These are phyloP conservation scores for Cordyceps fumosorosea DNA, from an alignment of 2,329 filamentous ascomycete species.

Conservation along the genomic window DNA sequence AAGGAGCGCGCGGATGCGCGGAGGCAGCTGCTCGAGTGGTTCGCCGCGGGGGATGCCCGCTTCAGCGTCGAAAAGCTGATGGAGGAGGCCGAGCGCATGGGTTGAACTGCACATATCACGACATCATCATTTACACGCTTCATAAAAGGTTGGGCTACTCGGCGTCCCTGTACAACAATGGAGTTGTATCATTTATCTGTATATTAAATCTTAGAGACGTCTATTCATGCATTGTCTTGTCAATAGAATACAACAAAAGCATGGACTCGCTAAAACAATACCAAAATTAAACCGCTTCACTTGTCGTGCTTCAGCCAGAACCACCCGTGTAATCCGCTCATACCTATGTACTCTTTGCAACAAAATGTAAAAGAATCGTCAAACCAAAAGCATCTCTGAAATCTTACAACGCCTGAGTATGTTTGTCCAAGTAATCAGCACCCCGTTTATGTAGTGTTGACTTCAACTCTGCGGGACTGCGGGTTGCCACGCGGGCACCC, in stretches of 20 bases:
- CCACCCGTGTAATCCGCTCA: too few species aligned
- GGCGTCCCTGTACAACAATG: conserved; percentile 1
- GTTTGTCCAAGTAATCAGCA: neutral
- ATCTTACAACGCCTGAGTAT: neutral
- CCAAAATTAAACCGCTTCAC: neutral
- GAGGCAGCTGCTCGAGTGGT: conserved; percentile 70
- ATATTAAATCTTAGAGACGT: neutral
- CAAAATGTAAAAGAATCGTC: neutral
- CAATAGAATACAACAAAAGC: neutral
- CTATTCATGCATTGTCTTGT: neutral
- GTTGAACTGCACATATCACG: conserved; percentile 25
- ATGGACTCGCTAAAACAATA: neutral
- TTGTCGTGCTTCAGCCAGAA: too few species aligned
- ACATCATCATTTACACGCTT: neutral
- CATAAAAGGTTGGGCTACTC: neutral
- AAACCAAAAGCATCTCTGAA: neutral
- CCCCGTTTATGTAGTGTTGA: neutral
- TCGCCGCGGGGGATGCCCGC: conserved; percentile 66
- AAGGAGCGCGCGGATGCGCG: conserved; percentile 56
- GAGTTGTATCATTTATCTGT: neutral
- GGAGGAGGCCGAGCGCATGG: conserved; percentile 81
- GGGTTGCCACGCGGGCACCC: conserved; percentile 34
- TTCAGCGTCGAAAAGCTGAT: conserved; percentile 83
- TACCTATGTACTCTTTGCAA: neutral
- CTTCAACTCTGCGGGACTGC: neutral